Conservation (phyloP, 352 stramenopile genomes). For the Bremia lactucae region DNA sequence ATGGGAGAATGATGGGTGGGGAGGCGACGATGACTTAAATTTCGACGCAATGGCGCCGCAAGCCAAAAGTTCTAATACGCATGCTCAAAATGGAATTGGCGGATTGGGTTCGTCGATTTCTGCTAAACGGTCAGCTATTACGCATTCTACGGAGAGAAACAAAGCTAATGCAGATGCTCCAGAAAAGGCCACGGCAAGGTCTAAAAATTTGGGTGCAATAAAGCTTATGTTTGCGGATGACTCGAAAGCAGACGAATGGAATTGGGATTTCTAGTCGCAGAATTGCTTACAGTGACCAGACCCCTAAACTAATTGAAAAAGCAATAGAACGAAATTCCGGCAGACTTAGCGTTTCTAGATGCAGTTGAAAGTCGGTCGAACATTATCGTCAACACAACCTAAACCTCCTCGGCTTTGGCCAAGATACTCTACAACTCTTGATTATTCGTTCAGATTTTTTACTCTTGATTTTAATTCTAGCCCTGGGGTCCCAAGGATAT, state of each 20-base stretch:
- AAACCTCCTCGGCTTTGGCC: too few relatives aligned
- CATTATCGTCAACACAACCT: too few relatives aligned
- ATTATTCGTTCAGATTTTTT: too few relatives aligned
- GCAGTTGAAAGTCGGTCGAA: too few relatives aligned
- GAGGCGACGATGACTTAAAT: slow-evolving; percentile 37
- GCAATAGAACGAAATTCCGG: too few relatives aligned
- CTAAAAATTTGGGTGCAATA: slow-evolving; percentile 40
- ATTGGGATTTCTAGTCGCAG: slow-evolving; percentile 63
- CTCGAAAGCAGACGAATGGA: slow-evolving; percentile 62
- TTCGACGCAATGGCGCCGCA: slow-evolving; percentile 16
- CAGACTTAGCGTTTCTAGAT: too few relatives aligned
- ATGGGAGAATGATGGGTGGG: slow-evolving; percentile 67
- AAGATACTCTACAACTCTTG: too few relatives aligned
- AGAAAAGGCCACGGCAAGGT: slow-evolving; percentile 51
- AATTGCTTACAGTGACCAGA: too few relatives aligned
- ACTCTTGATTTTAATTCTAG: too few relatives aligned
- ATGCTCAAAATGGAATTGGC: slow-evolving; percentile 7
- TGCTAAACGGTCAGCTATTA: slow-evolving; percentile 5
- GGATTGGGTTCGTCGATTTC: slow-evolving; percentile 7
- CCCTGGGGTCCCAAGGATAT: too few relatives aligned
- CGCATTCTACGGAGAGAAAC: slow-evolving; percentile 15
- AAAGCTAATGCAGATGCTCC: slow-evolving; percentile 50
- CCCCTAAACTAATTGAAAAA: too few relatives aligned
- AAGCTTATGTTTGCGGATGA: slow-evolving; percentile 32
- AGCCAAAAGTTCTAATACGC: slow-evolving; percentile 7